These are phyloP conservation scores for Saturnispora saitoi DNA, from an alignment of 805 yeast species.

Conservation along the genomic window DNA sequence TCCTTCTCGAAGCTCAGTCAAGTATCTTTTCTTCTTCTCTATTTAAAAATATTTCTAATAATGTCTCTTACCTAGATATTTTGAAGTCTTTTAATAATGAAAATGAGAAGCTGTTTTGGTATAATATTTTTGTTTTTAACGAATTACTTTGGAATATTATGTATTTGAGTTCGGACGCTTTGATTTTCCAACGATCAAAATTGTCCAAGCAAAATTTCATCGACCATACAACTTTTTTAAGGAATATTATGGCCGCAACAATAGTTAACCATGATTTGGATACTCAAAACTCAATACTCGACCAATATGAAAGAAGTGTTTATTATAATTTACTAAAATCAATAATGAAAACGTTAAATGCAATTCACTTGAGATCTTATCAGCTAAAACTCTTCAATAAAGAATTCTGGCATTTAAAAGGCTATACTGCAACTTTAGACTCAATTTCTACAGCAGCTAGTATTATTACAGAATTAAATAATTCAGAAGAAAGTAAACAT, in stretches of 20 bases:
- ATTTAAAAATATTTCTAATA: neutral
- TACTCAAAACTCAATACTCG: neutral
- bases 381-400: slow-evolving; percentile 43
- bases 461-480: slow-evolving; percentile 14
- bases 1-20: neutral
- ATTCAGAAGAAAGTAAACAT: slow-evolving; percentile 9
- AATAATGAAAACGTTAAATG: slow-evolving; percentile 49
- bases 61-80: neutral
- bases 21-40: neutral
- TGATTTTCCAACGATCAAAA: neutral
- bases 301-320: slow-evolving; percentile 14
- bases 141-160: slow-evolving; percentile 1
- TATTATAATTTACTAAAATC: slow-evolving; percentile 13
- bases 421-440: slow-evolving; percentile 12
- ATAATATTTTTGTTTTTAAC: neutral
- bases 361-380: slow-evolving; percentile 57
- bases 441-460: slow-evolving; percentile 18
- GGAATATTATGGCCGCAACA: slow-evolving; percentile 38
- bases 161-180: slow-evolving; percentile 1
- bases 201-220: slow-evolving; percentile 27
- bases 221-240: slow-evolving; percentile 39
- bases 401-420: slow-evolving; percentile 45
- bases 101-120: neutral
- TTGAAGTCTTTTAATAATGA: neutral
- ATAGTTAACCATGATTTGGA: slow-evolving; percentile 18